Base-by-base conservation (phyloP, 495 filamentous ascomycete species). In the Xylaria venustula region DNA sequence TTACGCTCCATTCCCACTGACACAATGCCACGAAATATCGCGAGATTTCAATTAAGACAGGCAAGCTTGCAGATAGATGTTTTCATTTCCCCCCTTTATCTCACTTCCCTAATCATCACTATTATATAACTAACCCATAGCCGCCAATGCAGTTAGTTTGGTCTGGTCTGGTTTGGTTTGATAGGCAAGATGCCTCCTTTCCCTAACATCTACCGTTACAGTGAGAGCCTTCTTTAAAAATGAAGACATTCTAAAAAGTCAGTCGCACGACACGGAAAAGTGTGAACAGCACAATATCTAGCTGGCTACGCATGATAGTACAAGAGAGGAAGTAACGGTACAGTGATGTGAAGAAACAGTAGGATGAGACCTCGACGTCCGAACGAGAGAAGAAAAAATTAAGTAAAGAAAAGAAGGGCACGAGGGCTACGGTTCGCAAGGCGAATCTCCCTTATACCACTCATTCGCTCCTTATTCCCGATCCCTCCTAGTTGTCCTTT, bases 361-460 rank as follows among this genome's bases (percentile, higher is more conserved):
- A n/a, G n/a, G n/a, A n/a, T n/a, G n/a, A n/a, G n/a, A n/a, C n/a
- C n/a, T n/a, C n/a, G n/a, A n/a, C n/a, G n/a, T n/a, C n/a, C n/a
- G 14, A 45, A 17, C 2, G 4, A 20, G 5, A 20, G 19, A 20
- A 20, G n/a, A 17, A 45, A 45, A 45, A 45, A 45, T n/a, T n/a
- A n/a, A n/a, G n/a, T n/a, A n/a, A n/a, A n/a, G n/a, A n/a, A n/a
- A n/a, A n/a, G n/a, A 11, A 41, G n/a, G 7, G 12, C 4, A 32
- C 25, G 32, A 50, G 48, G n/a, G 17, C 17, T 25, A 54, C 28
- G 34, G 40, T 34, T 19, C 9, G 36, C 1, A 26, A 53, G 32
- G 50, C 50, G 30, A 41, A 53, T 19, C n/a, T n/a, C n/a, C n/a
- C n/a, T n/a, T 37, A 17, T 52, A 52, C 49, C 19, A 52, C 32